Conservation (phyloP, 257 asterid genomes). For the Marsdenia floribunda region DNA sequence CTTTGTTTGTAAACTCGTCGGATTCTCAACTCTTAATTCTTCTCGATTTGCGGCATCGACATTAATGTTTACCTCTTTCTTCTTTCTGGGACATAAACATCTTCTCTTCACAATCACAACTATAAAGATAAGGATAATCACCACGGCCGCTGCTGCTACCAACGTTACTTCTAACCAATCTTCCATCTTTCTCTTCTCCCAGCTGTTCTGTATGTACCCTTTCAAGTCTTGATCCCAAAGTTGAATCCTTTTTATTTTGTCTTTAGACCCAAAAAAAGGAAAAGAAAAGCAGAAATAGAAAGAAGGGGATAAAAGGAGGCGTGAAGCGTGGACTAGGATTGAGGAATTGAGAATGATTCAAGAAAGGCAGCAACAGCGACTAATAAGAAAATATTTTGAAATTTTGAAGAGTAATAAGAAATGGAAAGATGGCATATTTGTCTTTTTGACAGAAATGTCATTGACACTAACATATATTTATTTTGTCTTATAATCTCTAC, state of each 20-base stretch:
- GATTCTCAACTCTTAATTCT: slow-evolving; percentile 13
- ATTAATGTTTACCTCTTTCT: neutral
- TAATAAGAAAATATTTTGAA: neutral
- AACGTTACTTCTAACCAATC: slow-evolving; percentile 32
- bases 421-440: slow-evolving; percentile 25
- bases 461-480: slow-evolving; percentile 3
- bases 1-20: slow-evolving; percentile 31
- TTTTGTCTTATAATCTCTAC: neutral
- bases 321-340: slow-evolving; percentile 31
- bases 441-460: slow-evolving; percentile 10
- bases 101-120: slow-evolving; percentile 29
- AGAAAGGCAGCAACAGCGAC: slow-evolving; percentile 39
- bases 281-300: neutral
- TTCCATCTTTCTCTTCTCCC: slow-evolving; percentile 30
- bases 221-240: neutral
- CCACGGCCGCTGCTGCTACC: slow-evolving; percentile 32
- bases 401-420: neutral
- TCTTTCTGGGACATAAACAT: slow-evolving; percentile 14
- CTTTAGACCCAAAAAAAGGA: neutral
- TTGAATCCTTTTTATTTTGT: neutral
- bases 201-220: too few species aligned
- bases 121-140: slow-evolving; percentile 18
- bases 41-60: slow-evolving; percentile 16
- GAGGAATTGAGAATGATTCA: slow-evolving; percentile 36
- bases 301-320: slow-evolving; percentile 4